These are phyloP conservation scores for Clonostachys chloroleuca DNA, from an alignment of 2,329 filamentous ascomycete genomes.

Conservation along the genomic window DNA sequence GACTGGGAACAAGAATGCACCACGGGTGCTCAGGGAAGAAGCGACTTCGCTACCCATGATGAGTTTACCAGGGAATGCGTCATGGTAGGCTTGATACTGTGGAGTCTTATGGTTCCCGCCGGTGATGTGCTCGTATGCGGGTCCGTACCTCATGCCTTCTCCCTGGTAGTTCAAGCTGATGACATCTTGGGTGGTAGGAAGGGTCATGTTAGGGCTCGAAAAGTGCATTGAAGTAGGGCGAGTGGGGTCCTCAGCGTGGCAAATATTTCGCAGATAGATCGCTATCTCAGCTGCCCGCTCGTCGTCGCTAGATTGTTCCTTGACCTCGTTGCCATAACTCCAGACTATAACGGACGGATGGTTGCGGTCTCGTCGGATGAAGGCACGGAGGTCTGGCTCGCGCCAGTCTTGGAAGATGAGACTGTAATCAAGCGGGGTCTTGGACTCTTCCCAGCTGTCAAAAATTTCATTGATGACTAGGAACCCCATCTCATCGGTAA, in stretches of 20 bases:
- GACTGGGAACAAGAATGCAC: slow-evolving; percentile 48
- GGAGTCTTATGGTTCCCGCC: slow-evolving; percentile 22
- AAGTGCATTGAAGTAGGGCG: slow-evolving; percentile 38
- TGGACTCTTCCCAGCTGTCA: slow-evolving; percentile 39
- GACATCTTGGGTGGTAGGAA: slow-evolving; percentile 37
- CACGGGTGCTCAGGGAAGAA: slow-evolving; percentile 41
- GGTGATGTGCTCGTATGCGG: slow-evolving; percentile 16
- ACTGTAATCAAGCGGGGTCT: slow-evolving; percentile 43
- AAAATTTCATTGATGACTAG: slow-evolving; percentile 49
- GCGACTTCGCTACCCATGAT: slow-evolving; percentile 35
- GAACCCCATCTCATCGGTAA: slow-evolving; percentile 43
- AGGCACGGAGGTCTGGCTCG: slow-evolving; percentile 43
- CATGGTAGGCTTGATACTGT: slow-evolving; percentile 31
- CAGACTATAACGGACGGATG: slow-evolving; percentile 47
- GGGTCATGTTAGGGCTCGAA: slow-evolving; percentile 28
- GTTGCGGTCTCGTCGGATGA: slow-evolving; percentile 49
- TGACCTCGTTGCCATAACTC: slow-evolving; percentile 50
- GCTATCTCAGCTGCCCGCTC: slow-evolving; percentile 10
- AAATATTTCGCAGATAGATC: slow-evolving; percentile 30
- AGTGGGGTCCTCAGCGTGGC: slow-evolving; percentile 39
- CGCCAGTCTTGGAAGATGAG: slow-evolving; percentile 47
- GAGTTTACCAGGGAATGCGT: slow-evolving; percentile 38
- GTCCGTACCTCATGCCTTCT: slow-evolving; percentile 32
- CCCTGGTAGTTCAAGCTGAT: slow-evolving; percentile 51
- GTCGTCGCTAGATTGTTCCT: slow-evolving; percentile 32